Conservation (phyloP, 768 basidiomycete genomes). For the Rhizopogon salebrosus region DNA sequence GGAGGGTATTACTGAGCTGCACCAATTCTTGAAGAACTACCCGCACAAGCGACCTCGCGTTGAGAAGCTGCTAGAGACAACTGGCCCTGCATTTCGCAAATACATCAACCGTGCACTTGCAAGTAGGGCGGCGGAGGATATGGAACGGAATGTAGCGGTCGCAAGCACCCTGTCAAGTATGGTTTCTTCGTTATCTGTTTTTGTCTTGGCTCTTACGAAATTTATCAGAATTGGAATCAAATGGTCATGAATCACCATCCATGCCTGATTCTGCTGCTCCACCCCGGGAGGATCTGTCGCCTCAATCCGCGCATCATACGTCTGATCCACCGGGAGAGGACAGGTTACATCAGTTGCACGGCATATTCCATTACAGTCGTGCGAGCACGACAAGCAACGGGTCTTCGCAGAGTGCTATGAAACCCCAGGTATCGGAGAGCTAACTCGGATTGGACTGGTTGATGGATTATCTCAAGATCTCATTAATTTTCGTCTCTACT, state of each 20-base stretch:
- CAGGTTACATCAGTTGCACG: conserved; percentile 68
- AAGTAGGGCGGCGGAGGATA: conserved; percentile 82
- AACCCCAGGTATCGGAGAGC: conserved; percentile 7
- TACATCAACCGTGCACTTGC: conserved; percentile 87
- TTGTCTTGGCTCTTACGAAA: conserved; percentile 6
- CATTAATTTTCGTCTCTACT: conserved; percentile 8
- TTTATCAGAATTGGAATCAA: conserved; percentile 57
- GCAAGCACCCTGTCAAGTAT: conserved; percentile 78
- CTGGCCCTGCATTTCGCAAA: conserved; percentile 85
- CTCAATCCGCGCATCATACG: conserved; percentile 30
- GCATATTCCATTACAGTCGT: conserved; percentile 75
- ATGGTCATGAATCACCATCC: conserved; percentile 32
- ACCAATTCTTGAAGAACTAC: conserved; percentile 88
- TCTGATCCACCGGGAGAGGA: conserved; percentile 46
- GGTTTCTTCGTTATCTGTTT: conserved; percentile 17
- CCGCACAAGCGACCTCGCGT: conserved; percentile 79
- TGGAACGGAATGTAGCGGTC: conserved; percentile 75
- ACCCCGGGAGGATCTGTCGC: conserved; percentile 23
- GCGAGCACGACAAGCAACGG: conserved; percentile 53
- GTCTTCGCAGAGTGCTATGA: conserved; percentile 26
- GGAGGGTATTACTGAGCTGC: conserved; percentile 91
- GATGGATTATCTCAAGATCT: conserved; percentile 21
- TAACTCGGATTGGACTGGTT: conserved; percentile 10
- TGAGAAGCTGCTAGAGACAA: conserved; percentile 84
- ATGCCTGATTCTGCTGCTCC: conserved; percentile 23